Evolutionary conservation across 495 filamentous ascomycete genomes (phyloP), one percentile per base, ranked within the genome.

Genomic region (Rhypophila decipiens): DNA sequence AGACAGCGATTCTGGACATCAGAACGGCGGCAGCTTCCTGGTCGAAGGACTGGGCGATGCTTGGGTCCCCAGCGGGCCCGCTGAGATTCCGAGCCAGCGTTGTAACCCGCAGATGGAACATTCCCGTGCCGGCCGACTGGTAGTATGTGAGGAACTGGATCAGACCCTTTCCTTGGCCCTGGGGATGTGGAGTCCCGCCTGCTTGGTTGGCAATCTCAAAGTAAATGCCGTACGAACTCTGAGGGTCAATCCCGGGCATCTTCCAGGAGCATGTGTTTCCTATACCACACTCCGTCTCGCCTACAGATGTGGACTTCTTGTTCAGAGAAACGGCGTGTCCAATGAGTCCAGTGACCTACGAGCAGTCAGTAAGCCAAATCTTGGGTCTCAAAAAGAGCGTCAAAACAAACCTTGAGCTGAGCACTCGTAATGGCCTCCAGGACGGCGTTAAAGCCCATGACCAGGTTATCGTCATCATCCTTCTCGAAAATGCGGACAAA

Each of bases 251-350:
- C 49, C 88, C 88, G 58, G 93, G 97, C 90, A 99, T 96, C 70
- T 97, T 99, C 94, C 94, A 99, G 2, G 90, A 91, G 68, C 94
- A 97, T 5, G 94, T 99, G 60, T 97, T 97, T 59, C 94, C 94
- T 57, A 97, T 96, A 55, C 94, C 94, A 65, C 90, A 94, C 63
- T 99, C 94, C 0, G 93, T 97, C 71, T 99, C 94, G 37, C 94
- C 94, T 22, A 99, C 94, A 5, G 88, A 95, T 9, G 85, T 83
- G 2, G 93, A 96, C 62, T 99, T 99, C 74, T 97, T 99, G 73
- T 96, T 96, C 61, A 96, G 70, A 3, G 90, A 95, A 24, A 97
- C 82, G 2, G 93, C 94, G 63, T 97, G 94, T 18, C 94, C 94
- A 61, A 99, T 99, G 39, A 99, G 78, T 39, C 94, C 94, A 24